A percentile compares a stretch with the other conserved stretches of the same genome.
Evolutionary conservation across 2,329 filamentous ascomycete genomes (phyloP).

Genomic region (Colletotrichum sp.): DNA sequence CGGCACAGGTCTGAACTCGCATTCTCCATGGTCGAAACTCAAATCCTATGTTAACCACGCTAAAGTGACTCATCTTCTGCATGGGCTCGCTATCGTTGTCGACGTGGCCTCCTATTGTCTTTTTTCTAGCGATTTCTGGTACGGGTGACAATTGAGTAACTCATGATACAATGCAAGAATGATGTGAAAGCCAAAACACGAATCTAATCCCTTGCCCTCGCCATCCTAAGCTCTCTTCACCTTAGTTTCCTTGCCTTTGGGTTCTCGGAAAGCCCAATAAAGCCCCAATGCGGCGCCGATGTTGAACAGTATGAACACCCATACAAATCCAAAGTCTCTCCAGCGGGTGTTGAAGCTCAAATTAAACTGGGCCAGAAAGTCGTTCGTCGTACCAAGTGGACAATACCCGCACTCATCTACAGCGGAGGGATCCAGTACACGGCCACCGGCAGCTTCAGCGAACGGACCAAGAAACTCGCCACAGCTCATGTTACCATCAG

Average conservation of each 20-base stretch:
- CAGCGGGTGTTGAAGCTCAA: constrained; percentile 53
- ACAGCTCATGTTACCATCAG: constrained; percentile 56
- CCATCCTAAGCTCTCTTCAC: too few relatives aligned
- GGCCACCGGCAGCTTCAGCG: constrained; percentile 48
- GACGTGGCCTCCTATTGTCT: too few relatives aligned
- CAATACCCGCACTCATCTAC: constrained; percentile 51
- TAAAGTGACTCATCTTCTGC: too few relatives aligned
- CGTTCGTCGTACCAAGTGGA: constrained; percentile 36
- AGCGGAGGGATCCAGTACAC: constrained; percentile 46
- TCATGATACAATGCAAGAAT: too few relatives aligned
- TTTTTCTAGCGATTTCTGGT: too few relatives aligned
- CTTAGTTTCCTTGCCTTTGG: background rate
- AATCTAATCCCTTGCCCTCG: too few relatives aligned
- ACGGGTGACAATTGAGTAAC: too few relatives aligned
- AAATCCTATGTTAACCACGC: too few relatives aligned
- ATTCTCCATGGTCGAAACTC: background rate
- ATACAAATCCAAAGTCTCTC: constrained; percentile 61
- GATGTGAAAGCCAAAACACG: too few relatives aligned
- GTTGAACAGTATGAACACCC: constrained; percentile 56
- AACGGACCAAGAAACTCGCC: constrained; percentile 51
- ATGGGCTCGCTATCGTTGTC: too few relatives aligned
- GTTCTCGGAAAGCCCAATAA: constrained; percentile 49
- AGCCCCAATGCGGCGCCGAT: constrained; percentile 48
- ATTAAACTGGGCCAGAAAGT: constrained; percentile 39
- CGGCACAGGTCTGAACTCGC: background rate